Conservation (phyloP, 2,329 filamentous ascomycete genomes). For the Epichloe baconii region DNA sequence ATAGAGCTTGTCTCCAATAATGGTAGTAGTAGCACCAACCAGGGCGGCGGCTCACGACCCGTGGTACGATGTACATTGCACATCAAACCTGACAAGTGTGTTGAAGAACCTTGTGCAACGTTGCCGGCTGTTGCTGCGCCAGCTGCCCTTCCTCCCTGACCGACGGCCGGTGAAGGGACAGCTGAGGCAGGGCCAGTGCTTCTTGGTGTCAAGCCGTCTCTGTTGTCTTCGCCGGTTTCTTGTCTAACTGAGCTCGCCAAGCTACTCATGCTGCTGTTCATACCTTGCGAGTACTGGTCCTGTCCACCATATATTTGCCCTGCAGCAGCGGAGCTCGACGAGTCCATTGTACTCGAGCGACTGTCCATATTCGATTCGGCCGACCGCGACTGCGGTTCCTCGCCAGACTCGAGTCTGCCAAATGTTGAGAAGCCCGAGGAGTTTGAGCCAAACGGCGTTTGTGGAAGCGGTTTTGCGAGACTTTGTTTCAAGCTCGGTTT, state of each 20-base stretch:
- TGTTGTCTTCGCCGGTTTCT: slow-evolving; percentile 30
- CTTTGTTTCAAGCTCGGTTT: slow-evolving; percentile 42
- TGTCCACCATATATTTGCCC: slow-evolving; percentile 24
- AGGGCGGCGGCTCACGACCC: slow-evolving; percentile 82
- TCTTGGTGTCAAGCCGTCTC: slow-evolving; percentile 35
- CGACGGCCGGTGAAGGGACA: slow-evolving; percentile 41
- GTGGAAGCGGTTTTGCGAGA: slow-evolving; percentile 44
- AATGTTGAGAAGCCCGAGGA: slow-evolving; percentile 19
- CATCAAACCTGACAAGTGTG: slow-evolving; percentile 53
- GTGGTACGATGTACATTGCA: slow-evolving; percentile 74
- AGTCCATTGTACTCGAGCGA: slow-evolving; percentile 37
- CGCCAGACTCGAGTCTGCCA: slow-evolving; percentile 14
- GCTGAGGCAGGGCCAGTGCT: slow-evolving; percentile 42
- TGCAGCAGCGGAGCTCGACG: slow-evolving; percentile 19
- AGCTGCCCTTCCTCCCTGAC: slow-evolving; percentile 18
- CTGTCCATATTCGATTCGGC: slow-evolving; percentile 23
- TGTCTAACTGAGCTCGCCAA: slow-evolving; percentile 27
- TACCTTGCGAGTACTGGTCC: slow-evolving; percentile 22
- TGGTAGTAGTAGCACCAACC: slow-evolving; percentile 89
- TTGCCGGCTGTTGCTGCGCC: slow-evolving; percentile 21
- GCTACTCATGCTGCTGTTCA: slow-evolving; percentile 35
- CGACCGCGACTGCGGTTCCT: slow-evolving; percentile 4
- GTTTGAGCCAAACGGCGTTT: slow-evolving; percentile 26
- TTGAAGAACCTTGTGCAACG: slow-evolving; percentile 33
- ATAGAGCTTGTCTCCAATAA: slow-evolving; percentile 89